Evolutionary conservation across 768 basidiomycete genomes (phyloP).

Genomic region (Psilocybe cyanescens): DNA sequence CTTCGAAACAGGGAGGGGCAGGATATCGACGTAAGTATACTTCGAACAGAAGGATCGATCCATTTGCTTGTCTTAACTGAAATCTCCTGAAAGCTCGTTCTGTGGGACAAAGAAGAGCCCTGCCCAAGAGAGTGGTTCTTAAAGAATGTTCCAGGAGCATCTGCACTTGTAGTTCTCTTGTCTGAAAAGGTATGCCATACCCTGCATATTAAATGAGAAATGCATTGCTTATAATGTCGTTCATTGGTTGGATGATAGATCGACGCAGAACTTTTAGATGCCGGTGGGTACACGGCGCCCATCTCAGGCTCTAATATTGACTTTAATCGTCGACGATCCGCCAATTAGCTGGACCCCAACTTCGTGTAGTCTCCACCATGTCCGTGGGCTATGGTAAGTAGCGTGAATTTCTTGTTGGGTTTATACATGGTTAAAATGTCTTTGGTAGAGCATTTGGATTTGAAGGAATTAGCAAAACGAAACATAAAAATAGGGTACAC

Average conservation of each 20-base stretch:
- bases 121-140: slow-evolving; percentile 76
- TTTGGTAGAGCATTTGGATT: slow-evolving; percentile 76
- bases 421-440: not conserved
- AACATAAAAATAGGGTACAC: slow-evolving; percentile 86
- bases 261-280: slow-evolving; percentile 71
- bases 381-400: slow-evolving; percentile 83
- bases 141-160: slow-evolving; percentile 67
- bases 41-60: not conserved
- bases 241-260: slow-evolving; percentile 45
- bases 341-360: slow-evolving; percentile 63
- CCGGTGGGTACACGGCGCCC: slow-evolving; percentile 35
- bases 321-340: not conserved
- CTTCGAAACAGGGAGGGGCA: slow-evolving; percentile 32
- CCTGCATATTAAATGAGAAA: not conserved
- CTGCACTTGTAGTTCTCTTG: slow-evolving; percentile 66
- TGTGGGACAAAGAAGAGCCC: slow-evolving; percentile 54
- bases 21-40: slow-evolving; percentile 54
- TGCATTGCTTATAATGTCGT: not conserved
- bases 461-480: slow-evolving; percentile 58
- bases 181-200: slow-evolving; percentile 62
- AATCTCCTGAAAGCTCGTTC: slow-evolving; percentile 32
- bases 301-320: not conserved
- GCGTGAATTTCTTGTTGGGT: not conserved
- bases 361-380: slow-evolving; percentile 91
- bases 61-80: not conserved